Base-by-base conservation (phyloP, 805 yeast species). In the Candida cerambycidarum region DNA sequence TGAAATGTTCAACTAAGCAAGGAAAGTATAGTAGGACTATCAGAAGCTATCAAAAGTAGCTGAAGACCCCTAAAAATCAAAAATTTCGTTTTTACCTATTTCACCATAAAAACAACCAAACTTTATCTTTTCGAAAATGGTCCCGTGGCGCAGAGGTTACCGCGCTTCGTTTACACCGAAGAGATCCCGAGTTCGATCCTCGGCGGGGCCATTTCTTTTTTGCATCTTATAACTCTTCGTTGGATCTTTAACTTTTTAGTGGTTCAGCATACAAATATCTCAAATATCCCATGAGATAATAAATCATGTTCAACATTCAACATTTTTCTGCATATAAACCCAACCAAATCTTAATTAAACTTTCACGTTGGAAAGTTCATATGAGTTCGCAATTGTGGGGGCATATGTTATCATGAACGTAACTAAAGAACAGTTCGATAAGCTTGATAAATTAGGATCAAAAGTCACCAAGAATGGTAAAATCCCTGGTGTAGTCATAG, bases 161-260 rank as follows among this genome's bases (percentile, higher is more conserved):
- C 66, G 62, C 69, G 68, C 62, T 62, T 63, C 68, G 67, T 63
- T 63, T 63, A 63, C 69, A 63, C 69, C 67, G 68, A 63, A 62
- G 62, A 63, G 70, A 68, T 59, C 70, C 69, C 67, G 69, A 62
- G 70, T 64, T 64, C 69, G 69, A 64, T 62, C 68, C 70, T 62
- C 69, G 67, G 69, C 64, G 61, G 61, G 61, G 62, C 62, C 68
- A 63, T 39, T 38, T 36, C 25, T 27, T 25, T 36, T 28, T 36
- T 35, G n/a, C n/a, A 15, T 25, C 11, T 17, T 50, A 47, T 44
- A 41, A 45, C 38, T 33, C 41, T 21, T 21, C 8, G 5, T 21
- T 21, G n/a, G n/a, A n/a, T n/a, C n/a, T n/a, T n/a, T n/a, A n/a
- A n/a, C n/a, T n/a, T n/a, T n/a, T n/a, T n/a, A n/a, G n/a, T n/a